Conservation (phyloP, 192 early-diverging fungal genomes). For the Thamnidium elegans region DNA sequence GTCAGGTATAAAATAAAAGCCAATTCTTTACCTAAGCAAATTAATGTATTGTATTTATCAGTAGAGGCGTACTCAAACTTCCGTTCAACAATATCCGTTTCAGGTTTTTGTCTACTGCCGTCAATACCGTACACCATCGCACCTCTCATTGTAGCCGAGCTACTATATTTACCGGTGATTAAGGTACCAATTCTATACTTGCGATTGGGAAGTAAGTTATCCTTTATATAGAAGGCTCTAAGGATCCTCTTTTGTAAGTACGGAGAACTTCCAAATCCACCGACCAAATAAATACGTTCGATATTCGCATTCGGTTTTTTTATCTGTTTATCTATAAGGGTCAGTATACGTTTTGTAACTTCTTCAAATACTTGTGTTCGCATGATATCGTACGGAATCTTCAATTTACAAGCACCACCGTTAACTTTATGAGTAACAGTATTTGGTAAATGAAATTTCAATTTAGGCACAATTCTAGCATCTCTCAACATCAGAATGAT, state of each 20-base stretch:
- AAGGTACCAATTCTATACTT: neutral
- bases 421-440: accelerated
- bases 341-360: neutral
- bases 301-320: neutral
- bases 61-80: neutral
- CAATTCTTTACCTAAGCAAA: neutral
- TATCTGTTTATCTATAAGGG: neutral
- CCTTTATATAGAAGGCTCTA: neutral
- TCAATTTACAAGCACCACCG: neutral
- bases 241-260: neutral
- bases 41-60: neutral
- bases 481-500: neutral
- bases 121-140: slow-evolving; percentile 3
- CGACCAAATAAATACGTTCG: neutral
- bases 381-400: neutral
- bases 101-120: neutral
- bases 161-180: neutral
- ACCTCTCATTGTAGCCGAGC: neutral
- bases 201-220: too few relatives aligned
- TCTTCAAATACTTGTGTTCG: neutral
- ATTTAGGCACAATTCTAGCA: neutral
- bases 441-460: neutral
- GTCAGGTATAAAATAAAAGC: too few relatives aligned
- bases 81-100: neutral
- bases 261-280: slow-evolving; percentile 5